Conservation (phyloP, 2,329 filamentous ascomycete species). For the Colletotrichum sidae region DNA sequence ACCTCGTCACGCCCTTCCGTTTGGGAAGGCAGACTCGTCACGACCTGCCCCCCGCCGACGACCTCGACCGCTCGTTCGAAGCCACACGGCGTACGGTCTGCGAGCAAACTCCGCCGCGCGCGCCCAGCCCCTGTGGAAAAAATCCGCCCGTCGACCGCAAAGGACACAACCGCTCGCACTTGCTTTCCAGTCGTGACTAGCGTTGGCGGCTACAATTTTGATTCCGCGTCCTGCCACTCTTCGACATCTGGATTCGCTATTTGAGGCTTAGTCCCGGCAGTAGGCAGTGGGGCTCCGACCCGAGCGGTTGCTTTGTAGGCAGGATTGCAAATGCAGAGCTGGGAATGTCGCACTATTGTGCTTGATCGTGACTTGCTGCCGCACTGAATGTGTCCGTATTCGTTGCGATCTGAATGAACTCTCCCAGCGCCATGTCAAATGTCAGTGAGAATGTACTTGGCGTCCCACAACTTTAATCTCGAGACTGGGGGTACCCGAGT, state of each 20-base stretch:
- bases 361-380: too few relatives aligned
- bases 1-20: conserved; percentile 34
- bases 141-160: too few relatives aligned
- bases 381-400: too few relatives aligned
- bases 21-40: background rate
- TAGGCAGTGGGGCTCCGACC: too few relatives aligned
- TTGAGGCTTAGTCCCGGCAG: background rate
- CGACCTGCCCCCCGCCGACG: conserved; percentile 27
- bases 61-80: background rate
- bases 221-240: background rate
- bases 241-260: background rate
- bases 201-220: too few relatives aligned
- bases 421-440: too few relatives aligned
- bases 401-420: too few relatives aligned
- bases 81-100: background rate
- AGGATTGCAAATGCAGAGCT: too few relatives aligned
- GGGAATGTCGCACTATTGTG: too few relatives aligned
- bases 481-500: background rate
- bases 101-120: background rate
- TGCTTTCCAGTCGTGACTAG: background rate
- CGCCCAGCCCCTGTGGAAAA: background rate
- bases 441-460: too few relatives aligned
- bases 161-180: too few relatives aligned
- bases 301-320: too few relatives aligned
- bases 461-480: background rate